Evolutionary conservation across 768 basidiomycete genomes (phyloP).

Genomic region (Nidularia pulvinata): DNA sequence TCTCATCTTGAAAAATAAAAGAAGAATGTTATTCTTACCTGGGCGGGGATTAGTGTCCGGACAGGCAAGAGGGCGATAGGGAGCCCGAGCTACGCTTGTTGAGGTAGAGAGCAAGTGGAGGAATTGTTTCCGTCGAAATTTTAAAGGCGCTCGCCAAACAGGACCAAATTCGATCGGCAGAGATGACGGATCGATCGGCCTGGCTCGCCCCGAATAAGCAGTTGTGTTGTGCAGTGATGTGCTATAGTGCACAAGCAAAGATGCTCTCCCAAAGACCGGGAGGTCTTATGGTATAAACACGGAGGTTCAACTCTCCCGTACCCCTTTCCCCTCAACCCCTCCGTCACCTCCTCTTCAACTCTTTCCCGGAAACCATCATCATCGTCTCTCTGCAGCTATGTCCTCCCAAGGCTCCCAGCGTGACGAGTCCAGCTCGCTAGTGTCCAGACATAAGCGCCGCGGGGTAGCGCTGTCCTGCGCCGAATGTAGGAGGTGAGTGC

Average conservation of each 20-base stretch:
- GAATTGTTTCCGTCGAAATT: neutral
- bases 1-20: constrained; percentile 33
- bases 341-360: neutral
- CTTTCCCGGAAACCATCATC: constrained; percentile 9
- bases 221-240: too few relatives aligned
- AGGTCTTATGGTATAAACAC: too few relatives aligned
- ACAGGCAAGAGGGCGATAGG: neutral
- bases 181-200: too few relatives aligned
- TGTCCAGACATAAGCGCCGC: constrained; percentile 45
- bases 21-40: constrained; percentile 7
- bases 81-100: neutral
- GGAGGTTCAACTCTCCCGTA: too few relatives aligned
- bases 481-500: constrained; percentile 62
- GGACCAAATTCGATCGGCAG: neutral
- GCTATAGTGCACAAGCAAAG: too few relatives aligned
- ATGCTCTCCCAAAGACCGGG: too few relatives aligned
- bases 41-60: neutral
- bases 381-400: neutral
- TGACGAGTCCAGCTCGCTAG: constrained; percentile 25
- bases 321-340: neutral
- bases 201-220: too few relatives aligned
- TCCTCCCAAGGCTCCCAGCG: constrained; percentile 15
- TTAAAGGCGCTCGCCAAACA: neutral
- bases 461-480: constrained; percentile 63
- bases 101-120: constrained; percentile 6